A percentile compares a stretch with the other conserved stretches of the same genome.
Conservation (phyloP, 1,139 yeast genomes). For the Schizosaccharomyces versatilis region DNA sequence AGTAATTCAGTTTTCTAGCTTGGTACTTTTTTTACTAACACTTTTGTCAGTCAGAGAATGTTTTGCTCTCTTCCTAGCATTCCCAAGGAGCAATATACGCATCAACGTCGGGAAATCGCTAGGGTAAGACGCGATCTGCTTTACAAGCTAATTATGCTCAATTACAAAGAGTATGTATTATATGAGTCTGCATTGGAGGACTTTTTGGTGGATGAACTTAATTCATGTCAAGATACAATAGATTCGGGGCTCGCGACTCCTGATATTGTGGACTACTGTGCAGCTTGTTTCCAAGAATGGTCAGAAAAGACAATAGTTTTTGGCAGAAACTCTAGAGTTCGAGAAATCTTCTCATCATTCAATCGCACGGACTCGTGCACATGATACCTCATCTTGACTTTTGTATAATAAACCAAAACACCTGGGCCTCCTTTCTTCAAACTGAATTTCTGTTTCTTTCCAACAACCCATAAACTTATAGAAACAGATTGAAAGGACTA, state of each 20-base stretch:
- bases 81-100: neutral
- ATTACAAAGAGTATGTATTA: neutral
- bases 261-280: neutral
- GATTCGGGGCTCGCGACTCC: neutral
- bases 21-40: neutral
- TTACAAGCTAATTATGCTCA: neutral
- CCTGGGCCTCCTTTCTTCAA: no score
- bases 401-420: no score
- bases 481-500: no score
- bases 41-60: neutral
- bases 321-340: neutral
- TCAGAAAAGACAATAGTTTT: neutral
- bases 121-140: neutral
- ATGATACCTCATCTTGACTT: no score
- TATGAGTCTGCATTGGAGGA: neutral
- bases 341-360: no score
- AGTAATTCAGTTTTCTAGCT: constrained; percentile 2
- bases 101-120: neutral
- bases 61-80: neutral
- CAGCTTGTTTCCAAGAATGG: neutral
- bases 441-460: no score
- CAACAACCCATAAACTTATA: no score
- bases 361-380: no score
- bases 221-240: neutral
- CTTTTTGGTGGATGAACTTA: neutral